phyloP scores from a whole-genome alignment of 306 rosid species.

The Cicer bijugum region DNA sequence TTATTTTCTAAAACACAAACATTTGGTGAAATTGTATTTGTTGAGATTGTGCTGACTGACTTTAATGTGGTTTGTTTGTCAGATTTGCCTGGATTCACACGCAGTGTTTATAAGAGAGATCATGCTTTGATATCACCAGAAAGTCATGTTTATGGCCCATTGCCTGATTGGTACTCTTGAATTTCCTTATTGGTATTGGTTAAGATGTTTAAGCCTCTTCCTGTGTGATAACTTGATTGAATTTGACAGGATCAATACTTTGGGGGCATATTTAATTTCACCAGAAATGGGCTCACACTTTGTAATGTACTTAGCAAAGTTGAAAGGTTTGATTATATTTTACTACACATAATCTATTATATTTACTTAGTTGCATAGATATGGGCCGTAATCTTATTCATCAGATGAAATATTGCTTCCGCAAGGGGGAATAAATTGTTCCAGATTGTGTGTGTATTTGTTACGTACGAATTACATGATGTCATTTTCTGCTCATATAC shows the following conservation, averaged over 20 bases:
- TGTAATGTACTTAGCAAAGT: constrained; percentile 85
- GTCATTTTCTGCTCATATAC: constrained; percentile 33
- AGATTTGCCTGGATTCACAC: constrained; percentile 97
- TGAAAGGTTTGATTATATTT: constrained; percentile 69
- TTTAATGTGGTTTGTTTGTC: constrained; percentile 45
- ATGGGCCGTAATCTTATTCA: constrained; percentile 21
- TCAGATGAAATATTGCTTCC: constrained; percentile 19
- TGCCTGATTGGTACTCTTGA: constrained; percentile 76
- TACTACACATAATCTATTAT: background rate
- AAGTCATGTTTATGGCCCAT: constrained; percentile 88
- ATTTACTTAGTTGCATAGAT: constrained; percentile 30
- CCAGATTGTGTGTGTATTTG: background rate
- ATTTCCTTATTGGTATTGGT: constrained; percentile 39
- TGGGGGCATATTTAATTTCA: constrained; percentile 80
- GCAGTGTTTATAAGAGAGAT: constrained; percentile 82
- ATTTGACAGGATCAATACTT: constrained; percentile 70
- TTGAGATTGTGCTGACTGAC: constrained; percentile 15
- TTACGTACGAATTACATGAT: background rate
- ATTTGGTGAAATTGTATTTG: constrained; percentile 18
- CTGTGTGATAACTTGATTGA: constrained; percentile 42
- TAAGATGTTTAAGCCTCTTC: constrained; percentile 37
- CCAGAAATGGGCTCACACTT: constrained; percentile 88
- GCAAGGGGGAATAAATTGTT: constrained; percentile 23
- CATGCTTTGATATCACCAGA: constrained; percentile 90
- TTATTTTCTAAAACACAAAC: constrained; percentile 26